Evolutionary conservation across 371 early-diverging fungal genomes (phyloP), one percentile per base, ranked within the genome.

Genomic region (Lichtheimia corymbifera): DNA sequence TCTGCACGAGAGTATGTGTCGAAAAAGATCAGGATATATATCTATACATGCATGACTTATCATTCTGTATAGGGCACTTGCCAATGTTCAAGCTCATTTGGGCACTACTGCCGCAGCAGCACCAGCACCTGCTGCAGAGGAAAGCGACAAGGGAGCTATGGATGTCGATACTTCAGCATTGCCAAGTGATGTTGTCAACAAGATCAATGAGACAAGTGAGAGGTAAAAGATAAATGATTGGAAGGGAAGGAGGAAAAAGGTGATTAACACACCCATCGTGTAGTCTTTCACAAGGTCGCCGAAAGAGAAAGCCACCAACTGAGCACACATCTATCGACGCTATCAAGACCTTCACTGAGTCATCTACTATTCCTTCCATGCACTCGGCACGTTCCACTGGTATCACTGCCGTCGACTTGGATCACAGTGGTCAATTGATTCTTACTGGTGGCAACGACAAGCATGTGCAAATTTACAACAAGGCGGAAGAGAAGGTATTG

Each of bases 361-460:
- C 79, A 17, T 62, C 72, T 12, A 72, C 72, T 13, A 73, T 91
- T 52, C 79, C 88, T 45, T 86, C 90, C 12, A 80, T 94, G 54
- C 92, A 95, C 68, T 71, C 90, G 41, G 76, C 92, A 4, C 87
- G 91, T 20, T 75, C 87, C 62, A 86, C 91, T n/a, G 94, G 93
- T 11, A 88, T 93, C 53, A 78, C 87, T n/a, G 73, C 86, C 14
- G 50, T 95, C 54, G 91, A 90, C 64, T 59, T 89, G 28, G 89
- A 86, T 68, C 66, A 58, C 40, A 70, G 82, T 40, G 85, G 83
- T 20, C 81, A 85, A 22, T 79, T 86, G 57, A 77, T 92, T 40
- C 71, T 95, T 55, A 93, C 93, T 0, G 94, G 90, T 57, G 94
- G 93, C 27, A 80, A 84, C 40, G 94, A 93, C 67, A 92, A 93